phyloP scores from a whole-genome alignment of 805 yeast species.

The Candida suzukii region DNA sequence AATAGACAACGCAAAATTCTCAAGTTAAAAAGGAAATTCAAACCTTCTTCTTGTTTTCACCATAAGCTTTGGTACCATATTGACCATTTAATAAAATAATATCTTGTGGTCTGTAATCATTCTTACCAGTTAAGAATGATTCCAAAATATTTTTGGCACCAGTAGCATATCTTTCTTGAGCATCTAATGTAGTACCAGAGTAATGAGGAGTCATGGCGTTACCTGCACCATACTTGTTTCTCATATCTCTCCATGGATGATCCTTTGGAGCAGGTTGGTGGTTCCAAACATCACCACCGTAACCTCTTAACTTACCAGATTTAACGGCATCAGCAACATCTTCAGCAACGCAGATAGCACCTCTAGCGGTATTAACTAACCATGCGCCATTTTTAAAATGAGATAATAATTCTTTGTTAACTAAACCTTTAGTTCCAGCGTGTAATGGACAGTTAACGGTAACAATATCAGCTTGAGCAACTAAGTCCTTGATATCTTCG shows the following conservation, averaged over 20 bases:
- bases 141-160: slow-evolving; percentile 64
- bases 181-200: slow-evolving; percentile 75
- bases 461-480: slow-evolving; percentile 61
- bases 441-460: slow-evolving; percentile 76
- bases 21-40: too few relatives aligned
- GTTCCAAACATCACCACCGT: slow-evolving; percentile 83
- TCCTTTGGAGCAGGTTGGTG: slow-evolving; percentile 77
- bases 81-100: slow-evolving; percentile 64
- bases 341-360: slow-evolving; percentile 67
- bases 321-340: slow-evolving; percentile 71
- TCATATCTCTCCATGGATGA: slow-evolving; percentile 73
- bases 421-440: slow-evolving; percentile 57
- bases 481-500: slow-evolving; percentile 55
- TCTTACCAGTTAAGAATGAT: slow-evolving; percentile 53
- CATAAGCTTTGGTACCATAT: slow-evolving; percentile 70
- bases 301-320: slow-evolving; percentile 65
- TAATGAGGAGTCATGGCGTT: slow-evolving; percentile 84
- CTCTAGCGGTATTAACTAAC: slow-evolving; percentile 75
- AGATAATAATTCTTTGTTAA: slow-evolving; percentile 58
- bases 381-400: slow-evolving; percentile 70
- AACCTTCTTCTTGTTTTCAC: slow-evolving; percentile 33
- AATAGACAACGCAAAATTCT: too few relatives aligned
- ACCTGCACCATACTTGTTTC: slow-evolving; percentile 62
- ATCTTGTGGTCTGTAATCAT: slow-evolving; percentile 71
- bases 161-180: slow-evolving; percentile 65